These are phyloP conservation scores for Mycena epipterygia DNA, from an alignment of 768 basidiomycete genomes.

Conservation along the genomic window DNA sequence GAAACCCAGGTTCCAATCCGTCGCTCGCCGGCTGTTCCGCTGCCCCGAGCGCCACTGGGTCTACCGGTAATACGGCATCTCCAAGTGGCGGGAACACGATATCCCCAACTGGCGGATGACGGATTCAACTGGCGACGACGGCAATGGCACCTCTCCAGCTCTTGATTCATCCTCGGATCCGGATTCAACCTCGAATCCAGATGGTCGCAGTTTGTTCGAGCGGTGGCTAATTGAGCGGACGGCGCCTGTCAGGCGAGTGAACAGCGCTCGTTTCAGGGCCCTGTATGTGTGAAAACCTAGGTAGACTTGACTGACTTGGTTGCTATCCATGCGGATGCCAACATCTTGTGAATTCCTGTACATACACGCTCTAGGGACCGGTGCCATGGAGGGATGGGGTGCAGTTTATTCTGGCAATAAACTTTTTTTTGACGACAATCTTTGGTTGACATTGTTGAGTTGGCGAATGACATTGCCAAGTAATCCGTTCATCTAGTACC, in stretches of 20 bases:
- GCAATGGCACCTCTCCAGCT: background rate
- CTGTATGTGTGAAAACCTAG: too few relatives aligned
- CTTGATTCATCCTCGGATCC: background rate
- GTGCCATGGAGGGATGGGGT: slow-evolving; percentile 23
- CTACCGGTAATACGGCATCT: too few relatives aligned
- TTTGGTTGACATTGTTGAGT: too few relatives aligned
- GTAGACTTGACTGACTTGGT: too few relatives aligned
- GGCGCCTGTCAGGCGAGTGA: background rate
- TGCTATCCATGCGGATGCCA: too few relatives aligned
- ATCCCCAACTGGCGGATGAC: background rate
- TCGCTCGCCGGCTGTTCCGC: too few relatives aligned
- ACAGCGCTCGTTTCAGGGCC: slow-evolving; percentile 17
- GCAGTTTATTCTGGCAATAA: slow-evolving; percentile 26
- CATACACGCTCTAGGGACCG: slow-evolving; percentile 14
- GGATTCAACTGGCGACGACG: background rate
- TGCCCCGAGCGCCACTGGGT: too few relatives aligned
- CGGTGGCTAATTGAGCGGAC: slow-evolving; percentile 1
- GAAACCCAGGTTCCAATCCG: too few relatives aligned
- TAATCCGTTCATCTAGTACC: too few relatives aligned
- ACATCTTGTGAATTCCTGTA: slow-evolving; percentile 15
- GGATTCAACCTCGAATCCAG: too few relatives aligned
- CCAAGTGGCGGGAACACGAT: background rate
- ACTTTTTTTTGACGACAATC: background rate
- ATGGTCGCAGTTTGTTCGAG: slow-evolving; percentile 1
- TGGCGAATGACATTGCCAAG: too few relatives aligned